Percentiles rank a stretch among this genome's conserved stretches.
Evolutionary conservation across 2,329 filamentous ascomycete genomes (phyloP).

Genomic region (Davidsoniella virescens): DNA sequence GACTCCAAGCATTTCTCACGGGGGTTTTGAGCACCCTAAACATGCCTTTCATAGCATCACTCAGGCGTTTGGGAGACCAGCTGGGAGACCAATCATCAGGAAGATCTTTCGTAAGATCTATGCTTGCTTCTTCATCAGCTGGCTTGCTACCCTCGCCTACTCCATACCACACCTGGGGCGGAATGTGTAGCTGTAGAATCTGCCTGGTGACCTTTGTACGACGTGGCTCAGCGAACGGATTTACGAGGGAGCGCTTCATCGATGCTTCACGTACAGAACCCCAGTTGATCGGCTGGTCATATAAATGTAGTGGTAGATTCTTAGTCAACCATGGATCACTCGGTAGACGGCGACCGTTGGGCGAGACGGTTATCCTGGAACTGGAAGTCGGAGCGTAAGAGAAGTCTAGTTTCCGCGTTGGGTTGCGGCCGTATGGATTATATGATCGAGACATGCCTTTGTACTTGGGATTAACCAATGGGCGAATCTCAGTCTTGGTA

Average conservation of each 20-base stretch:
- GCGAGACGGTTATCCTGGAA: too few relatives aligned
- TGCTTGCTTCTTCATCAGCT: background rate
- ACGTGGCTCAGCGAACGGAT: slow-evolving; percentile 4
- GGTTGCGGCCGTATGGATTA: slow-evolving; percentile 3
- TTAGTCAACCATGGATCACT: slow-evolving; percentile 21
- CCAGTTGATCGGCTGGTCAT: slow-evolving; percentile 7
- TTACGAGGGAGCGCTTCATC: slow-evolving; percentile 4
- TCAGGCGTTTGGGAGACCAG: background rate
- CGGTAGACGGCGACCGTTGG: background rate
- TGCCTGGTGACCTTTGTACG: background rate
- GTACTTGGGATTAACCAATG: too few relatives aligned
- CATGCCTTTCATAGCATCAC: background rate
- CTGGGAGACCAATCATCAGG: background rate
- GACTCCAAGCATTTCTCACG: slow-evolving; percentile 2
- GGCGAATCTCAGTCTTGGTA: background rate
- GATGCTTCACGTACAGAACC: slow-evolving; percentile 4
- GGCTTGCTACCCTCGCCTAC: background rate
- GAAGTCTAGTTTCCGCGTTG: background rate
- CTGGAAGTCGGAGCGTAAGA: too few relatives aligned
- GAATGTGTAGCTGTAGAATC: slow-evolving; percentile 5
- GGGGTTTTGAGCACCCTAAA: background rate
- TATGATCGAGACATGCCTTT: background rate
- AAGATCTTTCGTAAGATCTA: too few relatives aligned
- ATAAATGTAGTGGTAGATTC: background rate
- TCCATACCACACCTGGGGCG: slow-evolving; percentile 8